These are phyloP conservation scores for Tulasnella sp. DNA, from an alignment of 768 basidiomycete genomes.

Conservation along the genomic window DNA sequence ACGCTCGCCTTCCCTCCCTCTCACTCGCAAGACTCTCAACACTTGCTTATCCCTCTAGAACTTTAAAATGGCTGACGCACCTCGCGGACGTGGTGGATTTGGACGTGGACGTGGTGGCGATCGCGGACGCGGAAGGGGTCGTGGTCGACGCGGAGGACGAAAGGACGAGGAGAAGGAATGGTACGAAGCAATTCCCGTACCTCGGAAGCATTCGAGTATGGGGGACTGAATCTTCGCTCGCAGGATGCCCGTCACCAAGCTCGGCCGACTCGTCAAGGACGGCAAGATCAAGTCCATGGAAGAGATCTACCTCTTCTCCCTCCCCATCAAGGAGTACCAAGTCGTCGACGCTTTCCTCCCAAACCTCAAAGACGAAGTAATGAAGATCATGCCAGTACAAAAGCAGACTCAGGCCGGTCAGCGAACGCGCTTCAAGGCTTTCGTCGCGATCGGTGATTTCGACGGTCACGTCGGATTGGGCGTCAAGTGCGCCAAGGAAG, in stretches of 20 bases:
- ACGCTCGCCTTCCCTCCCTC: neutral
- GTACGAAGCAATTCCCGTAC: conserved; percentile 40
- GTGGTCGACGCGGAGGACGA: conserved; percentile 90
- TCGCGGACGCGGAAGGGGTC: conserved; percentile 50
- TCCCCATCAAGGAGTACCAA: conserved; percentile 98
- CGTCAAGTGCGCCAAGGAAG: conserved; percentile 99
- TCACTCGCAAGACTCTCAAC: neutral
- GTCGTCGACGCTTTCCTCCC: conserved; percentile 99
- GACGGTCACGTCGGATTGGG: conserved; percentile 99
- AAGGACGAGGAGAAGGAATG: conserved; percentile 99
- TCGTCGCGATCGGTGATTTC: conserved; percentile 98
- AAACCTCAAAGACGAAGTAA: conserved; percentile 98
- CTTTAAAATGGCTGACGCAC: conserved; percentile 73
- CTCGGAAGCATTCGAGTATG: neutral
- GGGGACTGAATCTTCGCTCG: neutral
- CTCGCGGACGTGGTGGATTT: conserved; percentile 83
- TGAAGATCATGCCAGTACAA: conserved; percentile 99
- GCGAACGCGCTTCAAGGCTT: conserved; percentile 99
- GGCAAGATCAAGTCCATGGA: conserved; percentile 99
- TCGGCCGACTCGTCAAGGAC: conserved; percentile 97
- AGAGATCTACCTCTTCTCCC: conserved; percentile 99
- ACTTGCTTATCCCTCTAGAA: neutral
- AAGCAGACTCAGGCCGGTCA: conserved; percentile 99
- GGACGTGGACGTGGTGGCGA: conserved; percentile 68
- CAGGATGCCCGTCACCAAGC: conserved; percentile 97